phyloP scores from a whole-genome alignment of 108 stramenopile genomes.

The Halocafeteria seosinensis region DNA sequence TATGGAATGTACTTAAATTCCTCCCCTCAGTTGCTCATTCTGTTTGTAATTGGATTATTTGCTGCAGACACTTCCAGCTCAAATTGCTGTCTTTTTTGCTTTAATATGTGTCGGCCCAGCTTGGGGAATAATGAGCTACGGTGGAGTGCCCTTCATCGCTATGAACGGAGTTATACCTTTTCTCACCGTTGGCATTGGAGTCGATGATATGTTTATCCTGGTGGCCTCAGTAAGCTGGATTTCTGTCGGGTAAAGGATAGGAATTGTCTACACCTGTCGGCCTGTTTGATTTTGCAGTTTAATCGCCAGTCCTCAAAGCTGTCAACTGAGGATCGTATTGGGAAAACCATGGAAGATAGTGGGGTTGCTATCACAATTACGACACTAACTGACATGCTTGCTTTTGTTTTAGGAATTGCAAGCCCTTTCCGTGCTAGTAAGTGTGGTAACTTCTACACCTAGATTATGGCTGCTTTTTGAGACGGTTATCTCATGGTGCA shows the following conservation, averaged over 20 bases:
- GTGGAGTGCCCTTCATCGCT: neutral
- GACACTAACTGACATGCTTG: conserved; percentile 2
- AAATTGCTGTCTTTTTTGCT: neutral
- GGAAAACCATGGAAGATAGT: neutral
- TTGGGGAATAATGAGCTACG: neutral
- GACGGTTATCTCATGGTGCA: too few relatives aligned
- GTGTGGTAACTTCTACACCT: too few relatives aligned
- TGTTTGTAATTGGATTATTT: neutral
- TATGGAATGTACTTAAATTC: neutral
- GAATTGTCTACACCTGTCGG: too few relatives aligned
- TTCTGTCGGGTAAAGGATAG: too few relatives aligned
- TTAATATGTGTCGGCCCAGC: neutral
- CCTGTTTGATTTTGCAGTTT: neutral
- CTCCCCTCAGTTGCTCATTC: neutral
- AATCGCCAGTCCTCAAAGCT: neutral
- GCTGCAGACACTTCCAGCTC: neutral
- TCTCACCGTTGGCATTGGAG: neutral
- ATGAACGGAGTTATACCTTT: neutral
- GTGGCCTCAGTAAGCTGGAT: neutral
- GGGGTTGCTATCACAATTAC: conserved; percentile 1
- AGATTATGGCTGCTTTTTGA: too few relatives aligned
- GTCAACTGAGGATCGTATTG: neutral
- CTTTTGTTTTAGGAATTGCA: neutral
- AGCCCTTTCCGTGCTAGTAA: neutral
- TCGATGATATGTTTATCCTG: conserved; percentile 3